phyloP scores from a whole-genome alignment of 768 basidiomycete species.

The Mycena vulgaris region DNA sequence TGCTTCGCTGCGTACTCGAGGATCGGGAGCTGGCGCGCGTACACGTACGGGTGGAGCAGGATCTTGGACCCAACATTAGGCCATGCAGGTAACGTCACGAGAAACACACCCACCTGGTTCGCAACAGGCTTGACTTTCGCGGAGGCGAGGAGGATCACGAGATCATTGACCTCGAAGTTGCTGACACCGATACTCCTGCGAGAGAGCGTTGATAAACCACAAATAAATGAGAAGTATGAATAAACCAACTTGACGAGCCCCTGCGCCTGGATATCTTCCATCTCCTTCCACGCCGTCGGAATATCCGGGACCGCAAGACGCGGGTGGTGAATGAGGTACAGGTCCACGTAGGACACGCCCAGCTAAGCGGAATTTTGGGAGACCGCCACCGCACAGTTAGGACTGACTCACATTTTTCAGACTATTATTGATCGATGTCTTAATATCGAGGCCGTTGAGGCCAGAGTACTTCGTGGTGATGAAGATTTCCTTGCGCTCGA shows the following conservation, averaged over 20 bases:
- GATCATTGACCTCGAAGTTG: conserved; percentile 73
- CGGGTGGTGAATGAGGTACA: conserved; percentile 80
- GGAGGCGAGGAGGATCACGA: conserved; percentile 67
- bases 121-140: conserved; percentile 76
- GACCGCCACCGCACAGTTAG: neutral
- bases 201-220: neutral
- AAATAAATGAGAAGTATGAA: neutral
- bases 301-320: conserved; percentile 70
- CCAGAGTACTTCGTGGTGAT: conserved; percentile 80
- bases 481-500: conserved; percentile 69
- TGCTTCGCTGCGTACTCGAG: conserved; percentile 71
- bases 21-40: conserved; percentile 64
- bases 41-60: conserved; percentile 80
- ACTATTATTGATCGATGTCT: conserved; percentile 70
- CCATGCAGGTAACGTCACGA: no score
- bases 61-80: conserved; percentile 59
- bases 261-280: conserved; percentile 71
- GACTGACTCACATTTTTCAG: conserved; percentile 62
- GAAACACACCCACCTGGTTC: conserved; percentile 68
- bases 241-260: conserved; percentile 69
- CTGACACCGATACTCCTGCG: conserved; percentile 81
- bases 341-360: conserved; percentile 74
- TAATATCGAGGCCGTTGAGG: conserved; percentile 63
- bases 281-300: conserved; percentile 72
- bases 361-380: conserved; percentile 56